Conservation (phyloP, 768 basidiomycete species). For the Xerocomellus intermedius region DNA sequence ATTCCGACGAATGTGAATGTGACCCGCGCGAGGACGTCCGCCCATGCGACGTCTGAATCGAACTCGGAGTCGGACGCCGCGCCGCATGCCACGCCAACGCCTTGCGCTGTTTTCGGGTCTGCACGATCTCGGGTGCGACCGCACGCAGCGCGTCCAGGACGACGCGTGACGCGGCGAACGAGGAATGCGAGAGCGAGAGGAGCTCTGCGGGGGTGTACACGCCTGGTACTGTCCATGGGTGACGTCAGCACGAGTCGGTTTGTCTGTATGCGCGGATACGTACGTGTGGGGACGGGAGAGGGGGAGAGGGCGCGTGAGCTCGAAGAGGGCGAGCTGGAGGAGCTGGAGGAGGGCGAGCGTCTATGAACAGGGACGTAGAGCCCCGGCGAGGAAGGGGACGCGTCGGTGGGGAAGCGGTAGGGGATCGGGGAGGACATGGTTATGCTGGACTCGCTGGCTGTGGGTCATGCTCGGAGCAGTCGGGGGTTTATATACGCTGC, state of each 20-base stretch:
- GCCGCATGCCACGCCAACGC: constrained; percentile 20
- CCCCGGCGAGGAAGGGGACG: background rate
- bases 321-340: constrained; percentile 16
- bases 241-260: background rate
- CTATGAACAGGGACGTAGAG: constrained; percentile 44
- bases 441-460: background rate
- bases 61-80: background rate
- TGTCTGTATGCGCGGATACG: background rate
- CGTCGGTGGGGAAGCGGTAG: background rate
- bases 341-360: constrained; percentile 24
- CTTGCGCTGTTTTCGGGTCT: constrained; percentile 27
- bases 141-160: constrained; percentile 11
- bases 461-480: background rate
- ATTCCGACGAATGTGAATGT: constrained; percentile 10
- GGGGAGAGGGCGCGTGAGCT: constrained; percentile 7
- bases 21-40: constrained; percentile 7
- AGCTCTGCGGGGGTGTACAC: constrained; percentile 30
- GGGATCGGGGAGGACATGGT: constrained; percentile 30
- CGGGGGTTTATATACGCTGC: background rate
- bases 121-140: constrained; percentile 28
- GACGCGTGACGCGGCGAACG: constrained; percentile 9
- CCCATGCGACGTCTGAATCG: background rate
- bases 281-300: background rate
- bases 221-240: background rate
- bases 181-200: constrained; percentile 22